A percentile compares a stretch with the other conserved stretches of the same genome.
phyloP scores from a whole-genome alignment of 73 alveolate species.

The Paramecium sonneborni region DNA sequence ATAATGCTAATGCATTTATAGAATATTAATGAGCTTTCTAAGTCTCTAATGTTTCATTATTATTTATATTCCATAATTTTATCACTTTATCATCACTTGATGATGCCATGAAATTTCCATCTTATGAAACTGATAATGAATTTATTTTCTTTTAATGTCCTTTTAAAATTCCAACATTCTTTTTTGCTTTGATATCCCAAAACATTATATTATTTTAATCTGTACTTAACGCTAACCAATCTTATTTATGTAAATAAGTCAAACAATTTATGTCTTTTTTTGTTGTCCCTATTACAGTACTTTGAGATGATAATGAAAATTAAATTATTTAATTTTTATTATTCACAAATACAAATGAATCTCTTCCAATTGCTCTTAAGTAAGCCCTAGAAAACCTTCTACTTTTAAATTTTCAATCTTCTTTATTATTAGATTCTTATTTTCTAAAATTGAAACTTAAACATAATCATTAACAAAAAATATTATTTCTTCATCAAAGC shows the following conservation, averaged over 20 bases:
- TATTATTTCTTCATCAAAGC: neutral
- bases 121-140: neutral
- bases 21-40: neutral
- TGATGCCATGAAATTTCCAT: neutral
- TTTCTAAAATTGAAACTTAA: neutral
- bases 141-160: neutral
- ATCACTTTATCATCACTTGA: neutral
- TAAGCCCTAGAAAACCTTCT: neutral
- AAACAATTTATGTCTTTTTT: neutral
- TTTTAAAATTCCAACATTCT: neutral
- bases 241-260: neutral
- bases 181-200: neutral
- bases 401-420: neutral
- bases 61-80: neutral
- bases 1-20: neutral
- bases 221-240: neutral
- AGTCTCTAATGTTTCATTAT: neutral
- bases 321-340: neutral
- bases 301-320: neutral
- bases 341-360: neutral
- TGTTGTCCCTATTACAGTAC: neutral
- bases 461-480: neutral
- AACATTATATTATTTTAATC: neutral
- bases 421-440: neutral
- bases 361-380: neutral